A percentile compares a stretch with the other conserved stretches of the same genome.
Evolutionary conservation across 129 eudicot genomes (phyloP).

Genomic region (Rutidosis leptorrhynchoides): DNA sequence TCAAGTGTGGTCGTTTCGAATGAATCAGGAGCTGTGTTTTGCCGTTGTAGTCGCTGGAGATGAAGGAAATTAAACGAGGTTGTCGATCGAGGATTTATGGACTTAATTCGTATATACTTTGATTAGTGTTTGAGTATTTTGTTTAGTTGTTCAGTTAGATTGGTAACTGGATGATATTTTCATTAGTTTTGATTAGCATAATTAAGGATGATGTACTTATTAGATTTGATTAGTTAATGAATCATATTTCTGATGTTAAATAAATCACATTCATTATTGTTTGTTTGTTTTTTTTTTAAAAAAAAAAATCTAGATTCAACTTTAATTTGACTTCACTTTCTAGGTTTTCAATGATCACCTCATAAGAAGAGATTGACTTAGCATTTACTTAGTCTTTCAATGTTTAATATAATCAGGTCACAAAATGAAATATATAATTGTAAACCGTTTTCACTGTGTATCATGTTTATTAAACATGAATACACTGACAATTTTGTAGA

Average conservation of each 20-base stretch:
- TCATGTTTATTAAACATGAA: constrained; percentile 16
- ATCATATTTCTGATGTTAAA: too few relatives aligned
- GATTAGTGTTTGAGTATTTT: background rate
- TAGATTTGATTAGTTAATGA: too few relatives aligned
- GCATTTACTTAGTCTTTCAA: background rate
- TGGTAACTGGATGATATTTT: too few relatives aligned
- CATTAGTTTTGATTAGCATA: too few relatives aligned
- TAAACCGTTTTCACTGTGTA: background rate
- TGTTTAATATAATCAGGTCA: constrained; percentile 4
- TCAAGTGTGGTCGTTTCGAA: background rate
- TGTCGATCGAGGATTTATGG: background rate
- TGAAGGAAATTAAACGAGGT: background rate
- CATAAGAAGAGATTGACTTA: background rate
- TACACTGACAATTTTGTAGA: too few relatives aligned
- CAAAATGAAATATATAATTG: too few relatives aligned
- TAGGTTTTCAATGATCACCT: too few relatives aligned
- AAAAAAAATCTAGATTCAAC: too few relatives aligned
- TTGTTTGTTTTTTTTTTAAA: too few relatives aligned
- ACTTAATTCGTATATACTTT: background rate
- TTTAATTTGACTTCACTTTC: too few relatives aligned
- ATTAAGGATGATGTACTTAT: too few relatives aligned
- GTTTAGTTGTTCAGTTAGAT: background rate
- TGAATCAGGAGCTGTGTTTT: background rate
- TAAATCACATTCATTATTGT: too few relatives aligned
- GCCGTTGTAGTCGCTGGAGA: background rate